Percentiles rank a stretch among this genome's conserved stretches.
These are phyloP conservation scores for Vitis rupestris DNA, from an alignment of 164 flowering plant genomes.

Conservation along the genomic window DNA sequence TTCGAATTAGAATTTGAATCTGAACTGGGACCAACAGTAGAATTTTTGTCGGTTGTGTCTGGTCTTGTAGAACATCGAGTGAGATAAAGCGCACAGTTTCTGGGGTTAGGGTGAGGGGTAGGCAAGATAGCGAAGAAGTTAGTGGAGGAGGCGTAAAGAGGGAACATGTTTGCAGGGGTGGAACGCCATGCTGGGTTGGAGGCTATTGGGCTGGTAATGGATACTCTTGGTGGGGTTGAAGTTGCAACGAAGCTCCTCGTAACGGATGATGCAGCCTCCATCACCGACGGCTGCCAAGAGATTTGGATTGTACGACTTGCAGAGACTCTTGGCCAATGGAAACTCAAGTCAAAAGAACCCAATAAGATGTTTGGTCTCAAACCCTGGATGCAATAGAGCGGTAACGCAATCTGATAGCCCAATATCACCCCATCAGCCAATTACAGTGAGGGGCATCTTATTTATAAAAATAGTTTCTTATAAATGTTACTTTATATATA, in stretches of 20 bases:
- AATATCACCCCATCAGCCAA: too few relatives aligned
- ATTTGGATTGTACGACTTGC: too few relatives aligned
- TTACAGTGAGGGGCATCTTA: too few relatives aligned
- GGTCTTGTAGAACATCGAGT: slow-evolving; percentile 54
- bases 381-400: too few relatives aligned
- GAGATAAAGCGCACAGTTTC: slow-evolving; percentile 9
- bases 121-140: not conserved
- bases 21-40: slow-evolving; percentile 7
- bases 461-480: too few relatives aligned
- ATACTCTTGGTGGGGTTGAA: slow-evolving; percentile 8
- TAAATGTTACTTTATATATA: too few relatives aligned
- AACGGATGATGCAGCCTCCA: not conserved
- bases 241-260: slow-evolving; percentile 10
- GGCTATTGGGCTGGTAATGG: slow-evolving; percentile 9
- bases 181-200: slow-evolving; percentile 11
- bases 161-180: slow-evolving; percentile 15
- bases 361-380: too few relatives aligned
- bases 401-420: too few relatives aligned
- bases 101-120: slow-evolving; percentile 8
- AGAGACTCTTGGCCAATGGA: too few relatives aligned
- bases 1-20: slow-evolving; percentile 13
- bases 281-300: too few relatives aligned
- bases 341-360: too few relatives aligned
- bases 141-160: not conserved
- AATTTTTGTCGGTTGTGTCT: slow-evolving; percentile 24